Evolutionary conservation across 805 yeast genomes (phyloP).

Genomic region (Lipomyces yamanashiensis): DNA sequence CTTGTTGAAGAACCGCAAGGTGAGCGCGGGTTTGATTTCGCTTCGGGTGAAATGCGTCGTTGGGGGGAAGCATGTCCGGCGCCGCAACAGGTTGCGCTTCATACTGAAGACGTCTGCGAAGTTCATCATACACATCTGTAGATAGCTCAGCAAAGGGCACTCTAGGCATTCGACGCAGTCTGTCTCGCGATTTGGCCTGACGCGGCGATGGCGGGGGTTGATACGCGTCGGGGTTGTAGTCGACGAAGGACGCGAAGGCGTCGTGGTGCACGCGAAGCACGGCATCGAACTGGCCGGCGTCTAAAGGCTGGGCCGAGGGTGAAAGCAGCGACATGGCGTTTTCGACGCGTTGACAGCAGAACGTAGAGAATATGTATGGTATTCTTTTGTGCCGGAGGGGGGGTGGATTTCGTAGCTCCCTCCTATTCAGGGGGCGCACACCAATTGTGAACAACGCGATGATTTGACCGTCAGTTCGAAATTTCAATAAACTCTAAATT

Average conservation of each 20-base stretch:
- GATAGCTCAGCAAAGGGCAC: constrained; percentile 86
- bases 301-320: constrained; percentile 2
- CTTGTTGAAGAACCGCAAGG: constrained; percentile 77
- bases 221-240: constrained; percentile 12
- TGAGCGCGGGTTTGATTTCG: constrained; percentile 95
- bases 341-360: neutral
- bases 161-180: constrained; percentile 73
- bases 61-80: constrained; percentile 66
- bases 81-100: constrained; percentile 48
- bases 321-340: constrained; percentile 1
- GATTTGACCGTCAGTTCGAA: too few relatives aligned
- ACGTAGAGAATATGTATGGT: too few relatives aligned
- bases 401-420: too few relatives aligned
- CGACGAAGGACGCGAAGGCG: constrained; percentile 30
- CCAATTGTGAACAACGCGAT: neutral
- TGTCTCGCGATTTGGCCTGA: constrained; percentile 71
- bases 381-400: too few relatives aligned
- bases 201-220: constrained; percentile 30
- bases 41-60: constrained; percentile 80
- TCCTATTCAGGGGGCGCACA: neutral
- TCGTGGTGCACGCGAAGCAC: constrained; percentile 21
- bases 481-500: too few relatives aligned
- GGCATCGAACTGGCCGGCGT: constrained; percentile 11
- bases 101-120: constrained; percentile 69
- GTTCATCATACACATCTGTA: constrained; percentile 93